Conservation (phyloP, 805 yeast genomes). For the Cyberlindnera euphorbiiphila region DNA sequence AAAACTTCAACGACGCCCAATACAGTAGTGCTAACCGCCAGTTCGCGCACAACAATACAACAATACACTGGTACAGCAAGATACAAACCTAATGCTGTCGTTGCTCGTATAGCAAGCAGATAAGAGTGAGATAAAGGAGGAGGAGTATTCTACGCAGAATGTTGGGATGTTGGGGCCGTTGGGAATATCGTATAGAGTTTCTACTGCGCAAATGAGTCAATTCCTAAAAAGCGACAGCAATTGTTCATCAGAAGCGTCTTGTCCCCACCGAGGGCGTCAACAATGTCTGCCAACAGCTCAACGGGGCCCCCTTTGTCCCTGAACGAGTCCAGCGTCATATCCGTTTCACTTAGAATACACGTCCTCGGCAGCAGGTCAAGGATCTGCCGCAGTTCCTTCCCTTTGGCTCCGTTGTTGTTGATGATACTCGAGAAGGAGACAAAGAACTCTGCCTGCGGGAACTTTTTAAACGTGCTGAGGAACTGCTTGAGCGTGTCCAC, state of each 20-base stretch:
- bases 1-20: too few species aligned
- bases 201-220: not conserved
- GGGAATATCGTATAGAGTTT: not conserved
- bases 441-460: slow-evolving; percentile 7
- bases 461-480: slow-evolving; percentile 26
- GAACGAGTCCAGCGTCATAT: slow-evolving; percentile 18
- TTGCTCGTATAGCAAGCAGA: too few species aligned
- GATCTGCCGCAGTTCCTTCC: slow-evolving; percentile 1
- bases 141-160: too few species aligned
- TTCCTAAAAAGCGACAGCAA: slow-evolving; percentile 4
- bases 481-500: slow-evolving; percentile 57
- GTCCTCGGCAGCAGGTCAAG: slow-evolving; percentile 4
- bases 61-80: too few species aligned
- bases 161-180: not conserved
- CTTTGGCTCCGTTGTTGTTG: slow-evolving; percentile 13
- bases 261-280: not conserved
- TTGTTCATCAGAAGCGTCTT: slow-evolving; percentile 2
- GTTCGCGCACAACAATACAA: too few species aligned
- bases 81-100: too few species aligned
- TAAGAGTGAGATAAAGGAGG: too few species aligned
- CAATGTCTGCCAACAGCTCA: slow-evolving; percentile 5
- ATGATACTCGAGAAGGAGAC: slow-evolving; percentile 15
- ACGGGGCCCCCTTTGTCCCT: slow-evolving; percentile 6
- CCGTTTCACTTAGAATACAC: slow-evolving; percentile 23
- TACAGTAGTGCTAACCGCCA: too few species aligned